Evolutionary conservation across 345 rosid species (phyloP).

Genomic region (Gossypium australe): DNA sequence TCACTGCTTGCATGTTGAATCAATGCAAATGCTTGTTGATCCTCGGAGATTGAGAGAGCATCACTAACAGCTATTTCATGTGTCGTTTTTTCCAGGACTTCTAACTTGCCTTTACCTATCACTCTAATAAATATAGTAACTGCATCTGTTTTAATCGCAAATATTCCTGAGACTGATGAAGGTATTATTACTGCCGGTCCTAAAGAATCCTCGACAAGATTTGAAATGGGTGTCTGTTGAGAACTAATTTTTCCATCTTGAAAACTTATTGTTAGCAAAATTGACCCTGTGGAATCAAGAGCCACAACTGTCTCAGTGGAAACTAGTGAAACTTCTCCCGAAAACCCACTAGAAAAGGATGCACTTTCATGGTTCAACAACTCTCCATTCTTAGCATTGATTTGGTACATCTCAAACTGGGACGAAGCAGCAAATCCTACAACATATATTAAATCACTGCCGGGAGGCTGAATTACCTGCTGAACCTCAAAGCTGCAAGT

Average conservation of each 20-base stretch:
- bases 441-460: conserved; percentile 42
- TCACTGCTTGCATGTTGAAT: conserved; percentile 54
- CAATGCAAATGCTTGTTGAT: conserved; percentile 61
- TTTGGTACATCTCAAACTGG: conserved; percentile 54
- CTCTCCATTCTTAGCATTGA: conserved; percentile 69
- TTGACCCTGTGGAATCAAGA: conserved; percentile 60
- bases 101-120: conserved; percentile 53
- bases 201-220: conserved; percentile 43
- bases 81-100: conserved; percentile 53
- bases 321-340: conserved; percentile 53
- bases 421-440: conserved; percentile 67
- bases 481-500: conserved; percentile 71
- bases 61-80: conserved; percentile 68
- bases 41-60: conserved; percentile 60
- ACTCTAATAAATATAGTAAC: conserved; percentile 46
- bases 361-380: conserved; percentile 53
- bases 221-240: conserved; percentile 47
- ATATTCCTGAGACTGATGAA: conserved; percentile 46
- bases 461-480: conserved; percentile 56
- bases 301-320: conserved; percentile 61
- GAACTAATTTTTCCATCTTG: conserved; percentile 48
- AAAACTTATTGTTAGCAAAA: conserved; percentile 50
- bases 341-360: conserved; percentile 64
- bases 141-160: conserved; percentile 46
- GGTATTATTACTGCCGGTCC: conserved; percentile 56